Base-by-base conservation (phyloP, 306 rosid species). In the Pachyrhizus erosus region DNA sequence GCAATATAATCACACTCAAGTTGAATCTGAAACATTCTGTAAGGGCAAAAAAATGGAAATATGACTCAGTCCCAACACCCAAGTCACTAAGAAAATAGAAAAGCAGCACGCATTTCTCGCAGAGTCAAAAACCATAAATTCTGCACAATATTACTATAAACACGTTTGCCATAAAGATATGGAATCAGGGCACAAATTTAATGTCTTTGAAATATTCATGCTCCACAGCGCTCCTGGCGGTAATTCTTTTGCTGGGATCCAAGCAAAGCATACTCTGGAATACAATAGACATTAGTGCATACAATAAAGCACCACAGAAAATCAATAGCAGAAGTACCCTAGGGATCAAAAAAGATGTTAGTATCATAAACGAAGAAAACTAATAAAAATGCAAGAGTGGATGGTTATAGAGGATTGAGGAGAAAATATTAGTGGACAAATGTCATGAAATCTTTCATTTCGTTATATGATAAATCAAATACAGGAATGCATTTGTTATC, bases 181-280 rank as follows among this genome's bases (percentile, higher is more conserved):
- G 79, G 73, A 76, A 82, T 92, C 86, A 96, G 37, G 99, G 96
- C 72, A 90, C 97, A 86, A 93, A 87, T 70, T 91, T 87, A 20
- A 96, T 90, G 88, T 93, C 99, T 85, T 88, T 93, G 94, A 96
- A 96, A 88, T 96, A 96, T 79, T 93, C 99, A 64, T 96, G 99
- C 92, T 93, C 97, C 12, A 96, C 96, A 72, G 98, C 98, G 80
- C 85, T 90, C 93, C 98, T 85, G 79, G 99, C 99, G 0, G 94
- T 96, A 45, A 96, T 91, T 87, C 99, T 91, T 86, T 89, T 96
- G 88, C 83, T 96, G 73, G 99, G 99, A 83, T 96, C 99, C 91
- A 93, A 87, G 91, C 93, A 93, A 37, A 96, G 96, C 99, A 96
- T 96, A 84, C 92, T 91, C 99, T 96, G 97, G 46, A 84, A 81